Conservation (phyloP, 768 basidiomycete genomes). For the Serendipita indica region DNA sequence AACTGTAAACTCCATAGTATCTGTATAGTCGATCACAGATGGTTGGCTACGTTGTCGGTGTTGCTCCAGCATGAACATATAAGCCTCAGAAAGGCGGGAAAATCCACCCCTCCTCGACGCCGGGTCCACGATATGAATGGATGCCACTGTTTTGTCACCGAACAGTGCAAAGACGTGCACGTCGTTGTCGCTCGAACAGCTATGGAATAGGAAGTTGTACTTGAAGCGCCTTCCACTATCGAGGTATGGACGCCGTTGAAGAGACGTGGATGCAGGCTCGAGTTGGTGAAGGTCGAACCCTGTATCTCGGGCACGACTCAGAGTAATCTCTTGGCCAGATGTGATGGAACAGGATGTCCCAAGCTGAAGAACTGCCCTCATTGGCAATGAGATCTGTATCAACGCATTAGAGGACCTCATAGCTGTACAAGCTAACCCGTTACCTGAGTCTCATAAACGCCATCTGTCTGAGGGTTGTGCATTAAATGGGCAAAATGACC, state of each 20-base stretch:
- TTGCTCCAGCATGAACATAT: slow-evolving; percentile 45
- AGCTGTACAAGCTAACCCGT: slow-evolving; percentile 13
- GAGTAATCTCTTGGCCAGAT: slow-evolving; percentile 43
- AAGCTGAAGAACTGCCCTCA: slow-evolving; percentile 67
- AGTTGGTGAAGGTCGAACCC: slow-evolving; percentile 79
- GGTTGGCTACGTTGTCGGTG: slow-evolving; percentile 29
- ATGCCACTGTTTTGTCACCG: slow-evolving; percentile 50
- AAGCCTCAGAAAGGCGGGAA: slow-evolving; percentile 58
- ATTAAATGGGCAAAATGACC: slow-evolving; percentile 86
- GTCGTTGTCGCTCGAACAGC: slow-evolving; percentile 50
- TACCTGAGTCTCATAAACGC: slow-evolving; percentile 88
- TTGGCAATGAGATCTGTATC: slow-evolving; percentile 59
- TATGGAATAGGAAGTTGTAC: slow-evolving; percentile 82
- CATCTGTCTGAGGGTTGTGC: slow-evolving; percentile 89
- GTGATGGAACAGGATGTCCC: slow-evolving; percentile 69
- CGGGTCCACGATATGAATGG: slow-evolving; percentile 80
- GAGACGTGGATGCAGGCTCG: slow-evolving; percentile 41
- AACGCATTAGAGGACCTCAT: not conserved
- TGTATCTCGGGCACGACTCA: slow-evolving; percentile 66
- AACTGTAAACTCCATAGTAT: slow-evolving; percentile 30
- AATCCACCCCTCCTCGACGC: slow-evolving; percentile 77
- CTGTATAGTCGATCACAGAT: slow-evolving; percentile 48
- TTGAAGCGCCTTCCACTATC: slow-evolving; percentile 52
- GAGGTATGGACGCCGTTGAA: slow-evolving; percentile 56
- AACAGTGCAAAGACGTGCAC: slow-evolving; percentile 85